Percentiles rank a stretch among this genome's conserved stretches.
These are phyloP conservation scores for Paramyrothecium roridum DNA, from an alignment of 2,329 filamentous ascomycete species.

Conservation along the genomic window DNA sequence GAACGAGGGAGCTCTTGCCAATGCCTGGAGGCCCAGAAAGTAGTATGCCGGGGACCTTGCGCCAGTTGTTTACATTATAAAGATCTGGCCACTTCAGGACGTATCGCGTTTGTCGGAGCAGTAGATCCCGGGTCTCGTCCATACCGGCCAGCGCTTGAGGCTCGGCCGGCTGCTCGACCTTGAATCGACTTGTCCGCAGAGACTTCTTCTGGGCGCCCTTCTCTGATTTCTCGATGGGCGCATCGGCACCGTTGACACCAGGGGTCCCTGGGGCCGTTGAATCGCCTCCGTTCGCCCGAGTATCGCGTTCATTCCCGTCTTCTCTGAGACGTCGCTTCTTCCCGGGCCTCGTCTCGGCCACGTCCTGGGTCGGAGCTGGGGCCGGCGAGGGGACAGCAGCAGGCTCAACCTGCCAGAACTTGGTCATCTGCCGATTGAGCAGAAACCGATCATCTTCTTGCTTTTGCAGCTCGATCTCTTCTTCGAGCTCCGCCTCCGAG, in stretches of 20 bases:
- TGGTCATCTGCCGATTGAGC: conserved; percentile 39
- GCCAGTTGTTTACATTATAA: conserved; percentile 10
- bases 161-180: conserved; percentile 21
- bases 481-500: conserved; percentile 47
- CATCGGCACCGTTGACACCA: background rate
- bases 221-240: conserved; percentile 16
- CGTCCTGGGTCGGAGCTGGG: background rate
- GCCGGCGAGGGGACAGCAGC: conserved; percentile 2
- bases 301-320: conserved; percentile 18
- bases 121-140: conserved; percentile 15
- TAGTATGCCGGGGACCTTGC: conserved; percentile 54
- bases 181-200: conserved; percentile 24
- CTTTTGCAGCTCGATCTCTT: conserved; percentile 29
- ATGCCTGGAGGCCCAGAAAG: conserved; percentile 78
- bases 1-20: conserved; percentile 75
- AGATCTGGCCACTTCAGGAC: conserved; percentile 16
- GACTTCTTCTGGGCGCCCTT: conserved; percentile 25
- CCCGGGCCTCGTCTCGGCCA: conserved; percentile 16
- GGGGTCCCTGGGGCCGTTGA: background rate
- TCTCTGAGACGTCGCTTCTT: conserved; percentile 30
- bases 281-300: background rate
- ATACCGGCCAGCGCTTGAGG: conserved; percentile 24
- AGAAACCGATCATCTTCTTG: conserved; percentile 32
- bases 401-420: conserved; percentile 30
- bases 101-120: conserved; percentile 10